These are phyloP conservation scores for Ogataea wickerhamii DNA, from an alignment of 805 yeast species.

Conservation along the genomic window DNA sequence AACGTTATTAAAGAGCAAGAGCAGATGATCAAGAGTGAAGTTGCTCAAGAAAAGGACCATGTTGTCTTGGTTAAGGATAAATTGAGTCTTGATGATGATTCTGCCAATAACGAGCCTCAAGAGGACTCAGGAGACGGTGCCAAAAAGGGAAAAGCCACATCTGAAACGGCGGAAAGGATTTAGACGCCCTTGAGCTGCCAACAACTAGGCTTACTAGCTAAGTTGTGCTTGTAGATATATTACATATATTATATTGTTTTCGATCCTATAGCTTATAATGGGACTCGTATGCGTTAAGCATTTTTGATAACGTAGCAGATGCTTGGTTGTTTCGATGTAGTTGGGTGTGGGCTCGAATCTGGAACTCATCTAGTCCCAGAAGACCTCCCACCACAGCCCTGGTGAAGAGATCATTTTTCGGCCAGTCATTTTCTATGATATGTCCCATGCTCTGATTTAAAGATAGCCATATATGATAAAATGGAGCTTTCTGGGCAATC, in stretches of 20 bases:
- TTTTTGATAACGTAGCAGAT: not conserved
- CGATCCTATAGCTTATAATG: not conserved
- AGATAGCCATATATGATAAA: constrained; percentile 48
- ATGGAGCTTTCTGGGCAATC: constrained; percentile 47
- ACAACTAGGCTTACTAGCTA: not conserved
- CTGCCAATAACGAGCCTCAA: constrained; percentile 3
- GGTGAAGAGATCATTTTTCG: constrained; percentile 43
- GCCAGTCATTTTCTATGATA: constrained; percentile 46
- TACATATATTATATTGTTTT: no score
- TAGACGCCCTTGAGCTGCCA: no score
- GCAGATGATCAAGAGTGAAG: constrained; percentile 83
- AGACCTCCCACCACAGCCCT: constrained; percentile 46
- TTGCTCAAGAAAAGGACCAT: constrained; percentile 67
- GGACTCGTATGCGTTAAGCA: constrained; percentile 16
- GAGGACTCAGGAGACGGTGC: not conserved
- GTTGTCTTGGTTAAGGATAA: constrained; percentile 61
- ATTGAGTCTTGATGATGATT: constrained; percentile 53
- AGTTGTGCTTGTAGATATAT: constrained; percentile 2
- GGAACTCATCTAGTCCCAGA: constrained; percentile 35
- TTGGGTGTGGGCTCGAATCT: constrained; percentile 31
- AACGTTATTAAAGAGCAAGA: constrained; percentile 77
- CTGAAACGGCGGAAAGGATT: no score
- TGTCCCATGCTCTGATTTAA: constrained; percentile 49
- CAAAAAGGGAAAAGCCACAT: not conserved
- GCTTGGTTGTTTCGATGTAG: constrained; percentile 12